These are phyloP conservation scores for Puccinia horiana DNA, from an alignment of 1,284 basidiomycete genomes.

Conservation along the genomic window DNA sequence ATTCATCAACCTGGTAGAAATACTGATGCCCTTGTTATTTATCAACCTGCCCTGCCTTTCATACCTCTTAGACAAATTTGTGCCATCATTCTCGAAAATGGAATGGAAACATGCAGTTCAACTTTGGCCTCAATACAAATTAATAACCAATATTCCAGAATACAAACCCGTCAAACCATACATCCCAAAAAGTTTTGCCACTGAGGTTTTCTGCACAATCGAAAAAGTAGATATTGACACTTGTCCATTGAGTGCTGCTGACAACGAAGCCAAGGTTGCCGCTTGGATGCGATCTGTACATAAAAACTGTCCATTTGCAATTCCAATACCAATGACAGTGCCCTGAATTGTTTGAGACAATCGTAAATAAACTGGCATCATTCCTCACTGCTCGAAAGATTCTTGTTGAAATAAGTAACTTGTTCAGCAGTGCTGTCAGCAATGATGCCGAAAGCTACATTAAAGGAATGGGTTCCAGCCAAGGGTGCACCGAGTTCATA, in stretches of 20 bases:
- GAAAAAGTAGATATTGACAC: background rate
- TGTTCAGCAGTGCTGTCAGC: background rate
- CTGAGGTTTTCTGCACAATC: background rate
- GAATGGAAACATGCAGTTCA: background rate
- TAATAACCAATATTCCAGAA: background rate
- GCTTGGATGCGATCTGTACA: background rate
- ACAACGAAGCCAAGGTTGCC: background rate
- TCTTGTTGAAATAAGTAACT: background rate
- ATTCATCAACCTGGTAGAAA: too few species aligned
- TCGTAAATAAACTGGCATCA: background rate
- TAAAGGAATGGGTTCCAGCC: background rate
- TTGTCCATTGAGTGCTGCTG: background rate
- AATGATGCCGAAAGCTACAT: background rate
- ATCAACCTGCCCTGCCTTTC: background rate
- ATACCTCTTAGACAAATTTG: background rate
- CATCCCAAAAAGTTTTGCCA: background rate
- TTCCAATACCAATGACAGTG: background rate
- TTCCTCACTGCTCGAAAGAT: background rate
- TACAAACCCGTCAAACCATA: background rate
- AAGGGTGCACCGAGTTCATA: background rate
- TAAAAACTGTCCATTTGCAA: background rate
- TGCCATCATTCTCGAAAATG: background rate
- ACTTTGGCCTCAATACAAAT: background rate
- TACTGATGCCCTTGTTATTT: background rate
- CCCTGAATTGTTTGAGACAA: background rate